Base-by-base conservation (phyloP, 1,139 yeast species). In the Pichia norvegensis region DNA sequence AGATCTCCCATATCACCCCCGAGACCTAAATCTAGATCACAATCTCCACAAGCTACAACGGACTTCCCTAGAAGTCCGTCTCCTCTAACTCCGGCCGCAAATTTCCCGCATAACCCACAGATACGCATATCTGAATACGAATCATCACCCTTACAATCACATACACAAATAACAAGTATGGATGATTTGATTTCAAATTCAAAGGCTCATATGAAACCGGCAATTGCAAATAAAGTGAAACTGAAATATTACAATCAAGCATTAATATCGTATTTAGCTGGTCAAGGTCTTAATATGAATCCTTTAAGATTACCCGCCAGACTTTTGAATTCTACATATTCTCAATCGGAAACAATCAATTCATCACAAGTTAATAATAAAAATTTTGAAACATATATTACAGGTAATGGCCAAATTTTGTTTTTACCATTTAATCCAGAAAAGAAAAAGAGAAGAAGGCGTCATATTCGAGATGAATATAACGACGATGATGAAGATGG, bases 351-450 rank as follows among this genome's bases (percentile, higher is more conserved):
- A 40, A 16, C 33, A 6, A 29, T 19, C 17, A 13, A 8, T n/a
- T 19, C 9, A 9, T 23, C 23, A 36, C 16, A 6, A 4, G 23
- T 19, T 14, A 27, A 27, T n/a, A 20, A 35, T 35, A 10, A 11
- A 16, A 49, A 52, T 21, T 42, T 59, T 4, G 56, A 60, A 38
- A 50, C 58, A 0, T 60, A 55, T 31, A 29, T 60, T 7, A 57
- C 66, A 0, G 61, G 63, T 25, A 63, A 57, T 39, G 66, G 66
- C 2, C 63, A 59, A 29, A 52, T 63, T 8, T 40, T 64, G 20
- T 61, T 58, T 35, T 36, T 63, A 11, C 67, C 67, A 2, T 59
- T 58, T 40, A 58, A 57, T 40, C 62, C 66, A 4, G 54, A 55
- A 21, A 60, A 56, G 43, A 51, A 54, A 33, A 51, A 51, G 38